phyloP scores from a whole-genome alignment of 2,329 filamentous ascomycete species.

The Pseudogymnoascus sp. region DNA sequence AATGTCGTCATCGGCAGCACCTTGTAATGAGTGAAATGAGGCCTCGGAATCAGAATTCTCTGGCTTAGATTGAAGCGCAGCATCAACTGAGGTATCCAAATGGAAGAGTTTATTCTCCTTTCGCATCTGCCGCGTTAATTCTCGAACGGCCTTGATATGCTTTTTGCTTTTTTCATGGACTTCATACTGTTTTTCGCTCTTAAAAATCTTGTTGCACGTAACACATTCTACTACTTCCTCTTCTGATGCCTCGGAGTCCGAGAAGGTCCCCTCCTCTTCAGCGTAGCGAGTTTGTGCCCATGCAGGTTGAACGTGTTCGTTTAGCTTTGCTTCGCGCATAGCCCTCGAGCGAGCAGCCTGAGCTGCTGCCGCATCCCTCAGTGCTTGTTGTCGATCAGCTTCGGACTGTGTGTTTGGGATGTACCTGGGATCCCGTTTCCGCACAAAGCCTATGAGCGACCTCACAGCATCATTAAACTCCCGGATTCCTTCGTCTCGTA shows the following conservation, averaged over 20 bases:
- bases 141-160: slow-evolving; percentile 77
- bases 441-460: slow-evolving; percentile 77
- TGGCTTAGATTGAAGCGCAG: slow-evolving; percentile 9
- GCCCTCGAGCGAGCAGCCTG: slow-evolving; percentile 80
- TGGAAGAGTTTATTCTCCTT: slow-evolving; percentile 63
- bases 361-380: slow-evolving; percentile 71
- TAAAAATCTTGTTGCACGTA: slow-evolving; percentile 71
- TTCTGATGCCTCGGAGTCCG: slow-evolving; percentile 41
- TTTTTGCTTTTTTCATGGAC: slow-evolving; percentile 96
- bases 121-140: slow-evolving; percentile 74
- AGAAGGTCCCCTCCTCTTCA: slow-evolving; percentile 53
- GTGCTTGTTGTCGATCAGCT: slow-evolving; percentile 67
- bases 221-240: slow-evolving; percentile 59
- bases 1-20: background rate
- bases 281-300: slow-evolving; percentile 63
- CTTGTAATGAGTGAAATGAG: slow-evolving; percentile 7
- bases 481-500: slow-evolving; percentile 71
- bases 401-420: slow-evolving; percentile 70
- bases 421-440: slow-evolving; percentile 85
- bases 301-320: slow-evolving; percentile 57
- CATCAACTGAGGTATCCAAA: slow-evolving; percentile 29
- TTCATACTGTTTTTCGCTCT: slow-evolving; percentile 87
- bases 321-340: slow-evolving; percentile 68
- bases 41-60: slow-evolving; percentile 19
- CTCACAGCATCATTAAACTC: slow-evolving; percentile 92